Percentiles rank a stretch among this genome's conserved stretches.
Evolutionary conservation across 164 flowering plant species (phyloP).

Genomic region (Vitis labrusca): DNA sequence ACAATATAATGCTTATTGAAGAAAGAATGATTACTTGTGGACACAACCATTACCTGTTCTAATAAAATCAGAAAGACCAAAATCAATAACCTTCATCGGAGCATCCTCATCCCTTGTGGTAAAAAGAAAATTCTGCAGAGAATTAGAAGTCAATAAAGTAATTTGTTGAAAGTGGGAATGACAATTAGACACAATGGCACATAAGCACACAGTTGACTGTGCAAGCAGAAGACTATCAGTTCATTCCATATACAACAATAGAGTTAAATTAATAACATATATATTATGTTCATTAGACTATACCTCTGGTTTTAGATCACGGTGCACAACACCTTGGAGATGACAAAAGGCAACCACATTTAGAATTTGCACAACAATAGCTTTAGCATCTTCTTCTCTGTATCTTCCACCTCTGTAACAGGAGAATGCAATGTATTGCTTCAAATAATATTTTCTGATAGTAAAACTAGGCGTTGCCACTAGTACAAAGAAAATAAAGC

Average conservation of each 20-base stretch:
- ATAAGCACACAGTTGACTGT: background rate
- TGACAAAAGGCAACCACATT: slow-evolving; percentile 77
- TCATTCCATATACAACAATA: background rate
- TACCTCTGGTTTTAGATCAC: slow-evolving; percentile 96
- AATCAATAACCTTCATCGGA: slow-evolving; percentile 66
- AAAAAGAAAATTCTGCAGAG: slow-evolving; percentile 69
- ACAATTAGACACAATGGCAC: background rate
- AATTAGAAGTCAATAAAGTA: background rate
- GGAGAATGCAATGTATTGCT: background rate
- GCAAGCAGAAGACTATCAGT: too few relatives aligned
- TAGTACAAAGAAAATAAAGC: background rate
- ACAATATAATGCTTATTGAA: background rate
- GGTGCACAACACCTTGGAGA: slow-evolving; percentile 92
- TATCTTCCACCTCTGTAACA: slow-evolving; percentile 83
- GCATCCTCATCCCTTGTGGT: slow-evolving; percentile 57
- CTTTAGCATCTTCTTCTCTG: slow-evolving; percentile 76
- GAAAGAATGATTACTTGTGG: background rate
- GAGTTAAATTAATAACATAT: background rate
- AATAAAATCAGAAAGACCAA: slow-evolving; percentile 72
- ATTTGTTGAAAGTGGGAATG: background rate
- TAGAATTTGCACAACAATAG: slow-evolving; percentile 64
- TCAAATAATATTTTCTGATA: background rate
- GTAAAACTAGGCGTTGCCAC: background rate
- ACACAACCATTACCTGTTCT: slow-evolving; percentile 49
- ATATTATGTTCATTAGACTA: background rate